These are phyloP conservation scores for Verticillium klebahnii DNA, from an alignment of 2,329 filamentous ascomycete genomes.

Conservation along the genomic window DNA sequence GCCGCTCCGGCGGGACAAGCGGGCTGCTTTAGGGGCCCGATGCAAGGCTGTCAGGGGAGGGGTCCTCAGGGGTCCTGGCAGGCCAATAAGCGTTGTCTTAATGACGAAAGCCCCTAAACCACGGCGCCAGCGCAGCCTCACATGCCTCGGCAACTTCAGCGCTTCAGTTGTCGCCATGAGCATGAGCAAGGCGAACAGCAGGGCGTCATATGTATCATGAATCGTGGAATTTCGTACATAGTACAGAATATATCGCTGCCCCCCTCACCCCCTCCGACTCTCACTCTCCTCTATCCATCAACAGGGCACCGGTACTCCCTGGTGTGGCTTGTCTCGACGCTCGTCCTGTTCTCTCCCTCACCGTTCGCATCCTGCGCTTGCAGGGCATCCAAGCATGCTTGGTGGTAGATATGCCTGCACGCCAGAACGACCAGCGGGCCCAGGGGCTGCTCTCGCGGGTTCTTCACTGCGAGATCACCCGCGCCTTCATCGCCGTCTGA, in stretches of 20 bases:
- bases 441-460: conserved; percentile 41
- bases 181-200: neutral
- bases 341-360: conserved; percentile 34
- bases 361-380: conserved; percentile 43
- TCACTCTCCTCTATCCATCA: conserved; percentile 36
- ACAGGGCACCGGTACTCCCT: conserved; percentile 53
- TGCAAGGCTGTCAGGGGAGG: neutral
- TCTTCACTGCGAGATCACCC: conserved; percentile 19
- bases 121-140: neutral
- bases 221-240: conserved; percentile 12
- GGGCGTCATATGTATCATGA: conserved; percentile 4
- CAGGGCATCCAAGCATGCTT: conserved; percentile 62
- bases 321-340: conserved; percentile 35
- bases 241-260: conserved; percentile 7
- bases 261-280: no score
- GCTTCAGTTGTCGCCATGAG: neutral
- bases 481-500: conserved; percentile 26
- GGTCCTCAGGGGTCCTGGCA: neutral
- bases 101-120: neutral
- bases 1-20: neutral
- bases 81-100: neutral
- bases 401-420: conserved; percentile 68
- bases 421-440: conserved; percentile 64
- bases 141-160: neutral
- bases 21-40: neutral